Percentiles rank a stretch among this genome's conserved stretches.
These are phyloP conservation scores for Chytriomyces sp. DNA, from an alignment of 192 early-diverging fungal species.

Conservation along the genomic window DNA sequence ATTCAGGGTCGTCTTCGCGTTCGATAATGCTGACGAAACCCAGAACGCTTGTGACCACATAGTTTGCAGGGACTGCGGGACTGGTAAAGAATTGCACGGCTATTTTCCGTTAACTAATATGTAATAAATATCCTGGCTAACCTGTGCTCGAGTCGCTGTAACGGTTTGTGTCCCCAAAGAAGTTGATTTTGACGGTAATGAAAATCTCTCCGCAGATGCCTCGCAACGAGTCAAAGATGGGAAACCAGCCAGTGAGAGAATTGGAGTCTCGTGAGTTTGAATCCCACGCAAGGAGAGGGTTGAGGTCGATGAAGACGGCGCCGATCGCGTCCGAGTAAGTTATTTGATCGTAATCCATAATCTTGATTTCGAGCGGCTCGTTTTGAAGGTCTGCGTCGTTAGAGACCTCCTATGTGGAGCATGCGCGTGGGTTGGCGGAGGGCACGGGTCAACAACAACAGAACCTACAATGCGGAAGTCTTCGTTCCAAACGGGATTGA, in stretches of 20 bases:
- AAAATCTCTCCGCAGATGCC: slow-evolving; percentile 76
- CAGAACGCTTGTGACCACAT: slow-evolving; percentile 56
- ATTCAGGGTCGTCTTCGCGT: slow-evolving; percentile 77
- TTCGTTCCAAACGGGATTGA: slow-evolving; percentile 84
- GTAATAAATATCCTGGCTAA: not conserved
- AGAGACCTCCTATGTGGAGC: slow-evolving; percentile 55
- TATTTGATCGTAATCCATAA: slow-evolving; percentile 76
- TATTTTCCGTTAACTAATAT: not conserved
- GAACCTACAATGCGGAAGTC: slow-evolving; percentile 68
- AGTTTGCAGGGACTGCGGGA: slow-evolving; percentile 55
- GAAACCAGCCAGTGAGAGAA: slow-evolving; percentile 76
- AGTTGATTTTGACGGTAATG: slow-evolving; percentile 70
- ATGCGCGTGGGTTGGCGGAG: not conserved
- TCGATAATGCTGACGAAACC: slow-evolving; percentile 75
- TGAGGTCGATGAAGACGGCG: slow-evolving; percentile 75
- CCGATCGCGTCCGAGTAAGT: slow-evolving; percentile 77
- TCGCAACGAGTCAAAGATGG: slow-evolving; percentile 71
- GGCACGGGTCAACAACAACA: not conserved
- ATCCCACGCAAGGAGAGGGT: slow-evolving; percentile 72
- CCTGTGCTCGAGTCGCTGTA: slow-evolving; percentile 75
- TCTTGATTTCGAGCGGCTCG: slow-evolving; percentile 76
- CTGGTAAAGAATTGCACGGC: slow-evolving; percentile 69
- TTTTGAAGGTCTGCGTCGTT: slow-evolving; percentile 80
- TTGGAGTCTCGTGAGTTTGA: slow-evolving; percentile 48
- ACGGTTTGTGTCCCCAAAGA: slow-evolving; percentile 81